Evolutionary conservation across 768 basidiomycete species (phyloP), one percentile per base, ranked within the genome.

Genomic region (Amanita exitialis): DNA sequence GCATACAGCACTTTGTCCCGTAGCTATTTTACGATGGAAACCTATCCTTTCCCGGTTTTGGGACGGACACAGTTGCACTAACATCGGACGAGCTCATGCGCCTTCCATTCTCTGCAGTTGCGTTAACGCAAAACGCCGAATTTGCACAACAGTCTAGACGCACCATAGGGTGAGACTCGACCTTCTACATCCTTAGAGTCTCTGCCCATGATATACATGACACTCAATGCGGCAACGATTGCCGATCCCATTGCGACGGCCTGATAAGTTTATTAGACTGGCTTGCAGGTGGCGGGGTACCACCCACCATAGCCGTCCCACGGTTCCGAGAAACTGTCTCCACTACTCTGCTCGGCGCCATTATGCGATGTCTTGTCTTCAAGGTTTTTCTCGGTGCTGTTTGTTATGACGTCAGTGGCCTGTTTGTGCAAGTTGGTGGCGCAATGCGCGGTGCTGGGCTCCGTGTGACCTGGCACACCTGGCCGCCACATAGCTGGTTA

Each of bases 51-150:
- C 62, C 62, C 6, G 65, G 66, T 50, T 63, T 67, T 0, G 66
- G 67, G 10, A 68, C 51, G 1, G 69, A 69, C 5, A 70, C 69
- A 3, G 64, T 67, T 6, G 66, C 68, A 51, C 61, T 62, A 12
- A 72, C 66, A 54, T 72, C 69, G 1, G 64, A 60, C 1, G 69
- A 69, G 43, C 57, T 67, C 70, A 72, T 72, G 4, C 61, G 63
- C 52, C 59, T 59, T 54, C 69, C 68, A 0, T 64, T 46, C 46
- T 47, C 28, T 45, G 32, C 2, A 41, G 34, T 35, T 37, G 38
- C 15, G 37, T 28, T 21, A 18, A 10, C 35, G 21, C 10, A 18
- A 25, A 23, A 23, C 10, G 9, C 30, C 20, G 9, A 20, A 34
- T 3, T 8, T 46, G 3, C 32, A 20, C 7, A 13, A 27, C 9